phyloP scores from a whole-genome alignment of 805 yeast genomes.

The Yarrowia yakushimensis region DNA sequence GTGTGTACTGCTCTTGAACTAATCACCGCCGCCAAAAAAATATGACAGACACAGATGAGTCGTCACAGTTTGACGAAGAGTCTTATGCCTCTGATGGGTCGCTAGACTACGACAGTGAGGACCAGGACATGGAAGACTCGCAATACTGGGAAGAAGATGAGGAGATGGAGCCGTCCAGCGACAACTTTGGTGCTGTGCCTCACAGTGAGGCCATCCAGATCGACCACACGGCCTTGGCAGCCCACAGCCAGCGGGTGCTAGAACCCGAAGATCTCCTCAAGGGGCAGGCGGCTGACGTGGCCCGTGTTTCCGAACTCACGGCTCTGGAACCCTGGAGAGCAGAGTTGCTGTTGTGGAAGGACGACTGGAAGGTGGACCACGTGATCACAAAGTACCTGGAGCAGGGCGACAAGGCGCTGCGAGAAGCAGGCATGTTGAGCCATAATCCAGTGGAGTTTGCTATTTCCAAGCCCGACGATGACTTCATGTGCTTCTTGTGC shows the following conservation, averaged over 20 bases:
- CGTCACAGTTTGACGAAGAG: conserved; percentile 10
- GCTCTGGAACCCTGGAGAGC: conserved; percentile 17
- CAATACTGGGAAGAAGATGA: conserved; percentile 14
- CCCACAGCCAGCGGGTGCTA: not conserved
- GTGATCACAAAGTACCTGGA: conserved; percentile 22
- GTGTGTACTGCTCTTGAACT: not conserved
- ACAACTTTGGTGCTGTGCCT: not conserved
- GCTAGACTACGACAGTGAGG: conserved; percentile 7
- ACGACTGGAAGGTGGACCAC: conserved; percentile 22
- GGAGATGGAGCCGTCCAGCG: not conserved
- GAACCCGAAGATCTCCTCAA: not conserved
- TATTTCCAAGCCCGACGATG: conserved; percentile 30
- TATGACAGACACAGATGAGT: conserved; percentile 20
- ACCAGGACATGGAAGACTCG: conserved; percentile 9
- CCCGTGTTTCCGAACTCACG: conserved; percentile 1
- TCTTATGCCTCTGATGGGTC: not conserved
- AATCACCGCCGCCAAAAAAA: not conserved
- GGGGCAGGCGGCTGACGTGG: not conserved
- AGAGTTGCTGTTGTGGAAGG: conserved; percentile 17
- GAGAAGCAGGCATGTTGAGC: conserved; percentile 29
- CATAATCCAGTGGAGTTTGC: conserved; percentile 29
- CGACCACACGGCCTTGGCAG: not conserved
- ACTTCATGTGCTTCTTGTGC: conserved; percentile 63
- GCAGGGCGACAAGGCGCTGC: not conserved
- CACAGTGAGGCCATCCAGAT: conserved; percentile 5